A percentile compares a stretch with the other conserved stretches of the same genome.
Evolutionary conservation across 164 flowering plant species (phyloP).

Genomic region (Macadamia integrifolia): DNA sequence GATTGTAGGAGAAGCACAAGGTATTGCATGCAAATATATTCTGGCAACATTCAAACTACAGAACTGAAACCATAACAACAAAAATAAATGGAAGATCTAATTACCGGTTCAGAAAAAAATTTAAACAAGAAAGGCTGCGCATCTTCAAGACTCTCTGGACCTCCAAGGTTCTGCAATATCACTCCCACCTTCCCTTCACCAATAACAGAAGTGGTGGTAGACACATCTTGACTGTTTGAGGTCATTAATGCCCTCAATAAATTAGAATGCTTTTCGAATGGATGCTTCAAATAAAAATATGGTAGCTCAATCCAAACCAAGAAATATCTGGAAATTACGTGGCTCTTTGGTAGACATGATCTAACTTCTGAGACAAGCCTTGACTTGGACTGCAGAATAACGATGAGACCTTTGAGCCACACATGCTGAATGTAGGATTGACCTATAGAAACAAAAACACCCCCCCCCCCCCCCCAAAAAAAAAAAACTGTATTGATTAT

Average conservation of each 20-base stretch:
- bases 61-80: neutral
- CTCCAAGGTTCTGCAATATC: slow-evolving; percentile 91
- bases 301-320: slow-evolving; percentile 36
- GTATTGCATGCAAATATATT: neutral
- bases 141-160: slow-evolving; percentile 95
- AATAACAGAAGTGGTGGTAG: slow-evolving; percentile 30
- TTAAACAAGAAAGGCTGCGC: slow-evolving; percentile 96
- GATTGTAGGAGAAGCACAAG: neutral
- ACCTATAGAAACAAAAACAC: slow-evolving; percentile 23
- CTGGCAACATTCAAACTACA: neutral
- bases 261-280: slow-evolving; percentile 23
- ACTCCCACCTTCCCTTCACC: slow-evolving; percentile 85
- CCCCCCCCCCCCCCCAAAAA: too few relatives aligned
- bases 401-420: slow-evolving; percentile 24
- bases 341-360: slow-evolving; percentile 26
- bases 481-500: too few relatives aligned
- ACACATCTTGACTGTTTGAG: slow-evolving; percentile 37
- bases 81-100: neutral
- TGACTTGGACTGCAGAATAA: slow-evolving; percentile 27
- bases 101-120: slow-evolving; percentile 95
- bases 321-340: slow-evolving; percentile 23
- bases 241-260: slow-evolving; percentile 46
- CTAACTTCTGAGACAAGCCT: slow-evolving; percentile 17
- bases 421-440: slow-evolving; percentile 29
- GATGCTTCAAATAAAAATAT: slow-evolving; percentile 23